A percentile compares a stretch with the other conserved stretches of the same genome.
phyloP scores from a whole-genome alignment of 2,329 filamentous ascomycete species.

The Huntiella decipiens region DNA sequence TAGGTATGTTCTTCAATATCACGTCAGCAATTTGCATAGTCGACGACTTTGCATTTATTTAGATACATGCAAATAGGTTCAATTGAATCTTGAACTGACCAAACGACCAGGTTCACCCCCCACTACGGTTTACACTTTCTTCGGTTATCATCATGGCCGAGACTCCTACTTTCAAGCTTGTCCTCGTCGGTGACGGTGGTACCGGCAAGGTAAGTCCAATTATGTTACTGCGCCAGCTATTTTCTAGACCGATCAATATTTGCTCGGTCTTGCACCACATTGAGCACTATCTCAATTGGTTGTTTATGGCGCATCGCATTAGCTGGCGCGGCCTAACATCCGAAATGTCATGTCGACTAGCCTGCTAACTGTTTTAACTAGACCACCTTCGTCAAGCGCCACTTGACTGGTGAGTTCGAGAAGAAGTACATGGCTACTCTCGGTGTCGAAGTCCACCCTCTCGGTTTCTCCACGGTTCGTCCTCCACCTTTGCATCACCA shows the following conservation, averaged over 20 bases:
- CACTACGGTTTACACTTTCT: slow-evolving; percentile 24
- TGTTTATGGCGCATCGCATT: slow-evolving; percentile 1
- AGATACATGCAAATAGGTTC: too few relatives aligned
- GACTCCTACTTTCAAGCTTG: slow-evolving; percentile 86
- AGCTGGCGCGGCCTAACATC: slow-evolving; percentile 7
- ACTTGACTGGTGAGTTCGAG: slow-evolving; percentile 98
- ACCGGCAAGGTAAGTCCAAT: slow-evolving; percentile 66
- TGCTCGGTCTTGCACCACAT: not conserved
- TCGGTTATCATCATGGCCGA: slow-evolving; percentile 13
- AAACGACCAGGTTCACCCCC: slow-evolving; percentile 12
- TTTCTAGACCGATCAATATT: not conserved
- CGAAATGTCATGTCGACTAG: not conserved
- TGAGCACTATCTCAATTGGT: not conserved
- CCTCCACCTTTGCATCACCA: slow-evolving; percentile 13
- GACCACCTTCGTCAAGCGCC: slow-evolving; percentile 99
- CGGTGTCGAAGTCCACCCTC: slow-evolving; percentile 97
- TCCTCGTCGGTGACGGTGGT: slow-evolving; percentile 97
- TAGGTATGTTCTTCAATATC: slow-evolving; percentile 4
- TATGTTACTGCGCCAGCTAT: too few relatives aligned
- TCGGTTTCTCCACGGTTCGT: slow-evolving; percentile 92
- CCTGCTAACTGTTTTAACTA: slow-evolving; percentile 21
- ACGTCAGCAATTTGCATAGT: not conserved
- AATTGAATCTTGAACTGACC: too few relatives aligned
- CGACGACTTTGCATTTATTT: not conserved
- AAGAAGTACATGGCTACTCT: slow-evolving; percentile 99